Conservation (phyloP, 345 rosid genomes). For the Iberis pinnata region DNA sequence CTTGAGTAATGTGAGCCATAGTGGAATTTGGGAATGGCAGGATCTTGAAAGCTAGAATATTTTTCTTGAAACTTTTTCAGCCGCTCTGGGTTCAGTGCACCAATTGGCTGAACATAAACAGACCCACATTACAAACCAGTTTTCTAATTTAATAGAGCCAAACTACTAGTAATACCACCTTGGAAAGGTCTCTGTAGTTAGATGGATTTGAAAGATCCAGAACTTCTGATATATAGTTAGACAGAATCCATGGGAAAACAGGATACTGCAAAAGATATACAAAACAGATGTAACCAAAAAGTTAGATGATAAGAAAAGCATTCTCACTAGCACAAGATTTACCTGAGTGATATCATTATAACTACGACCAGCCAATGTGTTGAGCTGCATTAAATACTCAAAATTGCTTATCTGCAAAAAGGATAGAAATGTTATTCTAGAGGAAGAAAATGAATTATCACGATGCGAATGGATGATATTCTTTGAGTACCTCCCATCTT, state of each 20-base stretch:
- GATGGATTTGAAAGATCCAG: slow-evolving; percentile 78
- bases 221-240: slow-evolving; percentile 60
- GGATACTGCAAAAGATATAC: slow-evolving; percentile 67
- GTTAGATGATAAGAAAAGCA: background rate
- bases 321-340: slow-evolving; percentile 8
- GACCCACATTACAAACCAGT: slow-evolving; percentile 15
- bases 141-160: slow-evolving; percentile 1
- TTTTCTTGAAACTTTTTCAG: slow-evolving; percentile 78
- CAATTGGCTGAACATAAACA: slow-evolving; percentile 75
- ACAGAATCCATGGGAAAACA: slow-evolving; percentile 91
- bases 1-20: slow-evolving; percentile 96
- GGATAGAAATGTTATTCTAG: too few relatives aligned
- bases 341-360: slow-evolving; percentile 98
- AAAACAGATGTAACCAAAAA: slow-evolving; percentile 12
- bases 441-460: background rate
- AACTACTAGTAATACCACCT: slow-evolving; percentile 44
- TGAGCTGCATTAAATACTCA: slow-evolving; percentile 88
- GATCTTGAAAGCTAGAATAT: slow-evolving; percentile 80
- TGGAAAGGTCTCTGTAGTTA: slow-evolving; percentile 83
- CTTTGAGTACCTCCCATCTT: slow-evolving; percentile 80
- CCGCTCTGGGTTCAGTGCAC: slow-evolving; percentile 77
- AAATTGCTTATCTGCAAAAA: slow-evolving; percentile 88
- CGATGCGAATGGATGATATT: slow-evolving; percentile 14
- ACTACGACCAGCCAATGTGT: slow-evolving; percentile 93
- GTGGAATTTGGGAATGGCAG: slow-evolving; percentile 89